Conservation (phyloP, 495 filamentous ascomycete species). For the Usnea hakonensis region DNA sequence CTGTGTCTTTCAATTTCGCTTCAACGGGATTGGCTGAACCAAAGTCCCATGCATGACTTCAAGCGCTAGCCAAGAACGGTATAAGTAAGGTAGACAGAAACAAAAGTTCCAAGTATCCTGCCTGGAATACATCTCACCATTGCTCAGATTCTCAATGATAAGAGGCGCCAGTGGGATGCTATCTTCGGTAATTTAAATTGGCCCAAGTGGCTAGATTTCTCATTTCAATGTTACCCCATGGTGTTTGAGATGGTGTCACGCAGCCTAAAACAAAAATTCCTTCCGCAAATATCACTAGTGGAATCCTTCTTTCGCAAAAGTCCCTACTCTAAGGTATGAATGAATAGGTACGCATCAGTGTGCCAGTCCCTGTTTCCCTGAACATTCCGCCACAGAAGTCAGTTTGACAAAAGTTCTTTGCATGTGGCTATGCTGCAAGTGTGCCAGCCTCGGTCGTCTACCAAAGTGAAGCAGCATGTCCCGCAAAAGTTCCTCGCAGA, state of each 20-base stretch:
- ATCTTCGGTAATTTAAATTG: neutral
- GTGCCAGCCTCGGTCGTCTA: neutral
- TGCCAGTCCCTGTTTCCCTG: neutral
- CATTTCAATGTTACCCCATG: neutral
- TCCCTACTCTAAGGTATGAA: conserved; percentile 5
- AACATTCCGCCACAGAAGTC: neutral
- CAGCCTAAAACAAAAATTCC: no score
- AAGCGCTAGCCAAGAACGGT: neutral
- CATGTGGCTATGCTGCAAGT: neutral
- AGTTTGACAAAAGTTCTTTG: neutral
- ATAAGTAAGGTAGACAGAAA: neutral
- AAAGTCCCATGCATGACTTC: conserved; percentile 10
- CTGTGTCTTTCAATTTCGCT: neutral
- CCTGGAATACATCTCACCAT: neutral
- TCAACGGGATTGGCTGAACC: neutral
- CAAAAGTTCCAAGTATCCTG: conserved; percentile 3
- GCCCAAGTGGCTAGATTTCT: neutral
- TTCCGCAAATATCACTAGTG: no score
- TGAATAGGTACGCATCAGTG: no score
- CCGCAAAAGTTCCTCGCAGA: conserved; percentile 10
- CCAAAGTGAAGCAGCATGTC: neutral
- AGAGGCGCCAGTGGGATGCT: neutral
- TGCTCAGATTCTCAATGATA: no score
- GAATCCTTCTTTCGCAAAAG: neutral
- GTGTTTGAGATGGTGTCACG: no score